Evolutionary conservation across 257 asterid species (phyloP), one percentile per base, ranked within the genome.

Genomic region (Solanum virginianum): DNA sequence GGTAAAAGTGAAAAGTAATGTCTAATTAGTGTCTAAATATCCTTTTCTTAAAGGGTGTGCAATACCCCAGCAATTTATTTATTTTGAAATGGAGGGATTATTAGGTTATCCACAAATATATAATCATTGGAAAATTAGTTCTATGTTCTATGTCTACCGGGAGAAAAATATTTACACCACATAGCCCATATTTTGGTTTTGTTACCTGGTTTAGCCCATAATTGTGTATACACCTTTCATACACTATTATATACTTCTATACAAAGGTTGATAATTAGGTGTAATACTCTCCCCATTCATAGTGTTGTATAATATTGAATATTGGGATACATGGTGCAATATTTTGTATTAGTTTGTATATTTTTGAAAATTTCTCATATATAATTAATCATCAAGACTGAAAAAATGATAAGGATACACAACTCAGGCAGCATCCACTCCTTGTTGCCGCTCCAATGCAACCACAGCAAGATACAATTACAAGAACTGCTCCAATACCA

Each of bases 391-490:
- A 79, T 13, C 72, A 29, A 65, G 24, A 87, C 2, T 32, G 53
- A 45, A 69, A 45, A 15, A 81, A 63, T 47, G 62, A 49, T 36
- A 85, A 93, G 99, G 99, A 95, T 91, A 97, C 99, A 92, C 97
- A 94, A 86, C 91, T 89, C 88, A 97, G 91, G 90, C 99, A 97
- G 93, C 99, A 97, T n/a, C 97, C 97, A 43, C 88, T 94, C 88
- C 97, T 87, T 60, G 91, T 89, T 66, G 94, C 86, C 1, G 97
- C 84, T 85, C 94, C 95, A 85, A 97, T 92, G 92, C 99, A 97
- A 85, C 99, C 99, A 82, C 94, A 93, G 88, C 95, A 97, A 63
- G 98, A 92, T 86, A 95, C 85, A 81, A 97, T 45, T 36, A 94
- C 92, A 86, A 97, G 88, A 87, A 88, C 90, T 51, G 80, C 97